Evolutionary conservation across 2,329 filamentous ascomycete species (phyloP).

Genomic region (Fusarium metavorans): DNA sequence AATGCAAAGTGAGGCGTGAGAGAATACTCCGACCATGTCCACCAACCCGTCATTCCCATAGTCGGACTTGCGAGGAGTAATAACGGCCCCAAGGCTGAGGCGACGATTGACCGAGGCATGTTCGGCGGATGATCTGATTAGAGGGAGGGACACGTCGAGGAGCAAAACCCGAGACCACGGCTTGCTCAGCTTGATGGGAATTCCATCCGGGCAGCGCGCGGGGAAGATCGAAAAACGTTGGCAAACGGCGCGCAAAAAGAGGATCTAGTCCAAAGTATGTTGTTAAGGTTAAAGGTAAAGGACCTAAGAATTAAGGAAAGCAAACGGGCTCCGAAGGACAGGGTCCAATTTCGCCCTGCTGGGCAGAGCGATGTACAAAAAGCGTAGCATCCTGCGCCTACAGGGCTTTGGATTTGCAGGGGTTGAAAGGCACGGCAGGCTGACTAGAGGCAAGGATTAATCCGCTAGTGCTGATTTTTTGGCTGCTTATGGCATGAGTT

Average conservation of each 20-base stretch:
- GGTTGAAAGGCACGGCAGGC: background rate
- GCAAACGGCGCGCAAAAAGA: background rate
- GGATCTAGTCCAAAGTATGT: background rate
- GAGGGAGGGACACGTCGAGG: background rate
- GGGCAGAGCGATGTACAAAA: background rate
- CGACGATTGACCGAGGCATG: slow-evolving; percentile 15
- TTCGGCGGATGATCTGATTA: background rate
- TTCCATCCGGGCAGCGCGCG: background rate
- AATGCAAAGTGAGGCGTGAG: slow-evolving; percentile 38
- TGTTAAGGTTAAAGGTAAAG: background rate
- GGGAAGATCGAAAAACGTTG: background rate
- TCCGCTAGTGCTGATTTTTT: background rate
- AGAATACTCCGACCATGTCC: slow-evolving; percentile 24
- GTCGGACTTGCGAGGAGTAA: slow-evolving; percentile 17
- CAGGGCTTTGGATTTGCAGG: background rate
- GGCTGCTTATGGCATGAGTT: background rate
- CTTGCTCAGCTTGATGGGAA: background rate
- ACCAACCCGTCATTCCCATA: slow-evolving; percentile 33
- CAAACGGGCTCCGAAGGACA: background rate
- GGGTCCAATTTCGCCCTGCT: background rate
- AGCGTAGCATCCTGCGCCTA: background rate
- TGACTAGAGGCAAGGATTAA: background rate
- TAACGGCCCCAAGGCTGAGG: slow-evolving; percentile 7
- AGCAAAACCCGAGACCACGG: background rate
- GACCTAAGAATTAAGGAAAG: background rate